Base-by-base conservation (phyloP, 2,329 filamentous ascomycete species). In the Botrytis fabae region DNA sequence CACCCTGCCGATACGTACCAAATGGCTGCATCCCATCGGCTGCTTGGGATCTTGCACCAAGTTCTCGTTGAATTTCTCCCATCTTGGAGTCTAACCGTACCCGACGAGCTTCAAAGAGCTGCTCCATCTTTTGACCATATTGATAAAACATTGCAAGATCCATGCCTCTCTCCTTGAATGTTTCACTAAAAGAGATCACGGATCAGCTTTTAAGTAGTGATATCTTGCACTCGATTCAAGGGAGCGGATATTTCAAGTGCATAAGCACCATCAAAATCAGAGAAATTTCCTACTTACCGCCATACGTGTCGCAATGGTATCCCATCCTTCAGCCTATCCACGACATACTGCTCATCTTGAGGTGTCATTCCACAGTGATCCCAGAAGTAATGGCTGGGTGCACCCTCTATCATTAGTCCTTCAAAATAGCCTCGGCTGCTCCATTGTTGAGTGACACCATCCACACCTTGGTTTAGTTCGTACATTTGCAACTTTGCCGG, bases 161-260 rank as follows among this genome's bases (percentile, higher is more conserved):
- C 65, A 64, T 35, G 5, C 71, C 71, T 32, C 71, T 73, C 25
- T 69, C 35, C 46, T 73, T 73, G 18, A 73, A 73, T 16, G 59
- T 54, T 14, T 73, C 71, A 22, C 71, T 73, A 59, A 32, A 32
- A 14, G 18, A 25, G 40, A 35, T 35, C 2, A 10, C n/a, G 3
- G 8, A 59, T 73, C 48, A 73, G 71, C n/a, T 8, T 48, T 38
- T 22, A 6, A n/a, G 7, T 25, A 44, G 25, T 18, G 2, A 57
- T 32, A 18, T 44, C 1, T 42, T 42, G 46, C 64, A 40, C 35
- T 42, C 64, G 6, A 28, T 32, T 38, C 12, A 54, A 42, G 35
- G 16, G 35, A 28, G 35, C 12, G n/a, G 38, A 25, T 28, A 1
- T 25, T 68, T 4, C 3, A 32, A 12, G 28, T 32, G 18, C 9